These are phyloP conservation scores for Aspergillus baeticus DNA, from an alignment of 495 filamentous ascomycete genomes.

Conservation along the genomic window DNA sequence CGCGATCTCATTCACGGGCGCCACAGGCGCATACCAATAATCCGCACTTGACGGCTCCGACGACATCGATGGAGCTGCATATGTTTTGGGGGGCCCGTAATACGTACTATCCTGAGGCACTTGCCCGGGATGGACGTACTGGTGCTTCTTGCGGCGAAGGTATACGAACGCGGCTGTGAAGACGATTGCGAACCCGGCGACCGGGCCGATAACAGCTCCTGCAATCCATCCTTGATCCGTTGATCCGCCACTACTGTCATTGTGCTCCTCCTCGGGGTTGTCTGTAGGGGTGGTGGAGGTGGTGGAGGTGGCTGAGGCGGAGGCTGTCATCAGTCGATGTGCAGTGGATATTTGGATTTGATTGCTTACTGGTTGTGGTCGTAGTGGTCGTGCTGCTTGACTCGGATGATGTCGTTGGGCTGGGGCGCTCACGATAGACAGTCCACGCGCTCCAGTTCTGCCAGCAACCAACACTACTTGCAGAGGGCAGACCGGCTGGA, in stretches of 20 bases:
- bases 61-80: no score
- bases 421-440: neutral
- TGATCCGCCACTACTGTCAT: no score
- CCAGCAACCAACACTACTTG: conserved; percentile 2
- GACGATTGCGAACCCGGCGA: neutral
- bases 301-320: neutral
- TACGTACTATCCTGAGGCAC: no score
- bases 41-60: no score
- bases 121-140: neutral
- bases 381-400: neutral
- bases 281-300: neutral
- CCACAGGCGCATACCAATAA: no score
- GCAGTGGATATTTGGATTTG: neutral
- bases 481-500: neutral
- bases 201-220: neutral
- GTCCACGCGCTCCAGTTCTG: conserved; percentile 1
- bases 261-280: no score
- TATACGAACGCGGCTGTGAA: neutral
- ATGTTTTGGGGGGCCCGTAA: no score
- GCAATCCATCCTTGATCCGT: neutral
- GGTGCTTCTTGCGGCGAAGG: no score
- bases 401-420: neutral
- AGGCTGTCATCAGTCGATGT: neutral
- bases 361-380: neutral
- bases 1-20: neutral